Evolutionary conservation across 2,329 filamentous ascomycete species (phyloP), one percentile per base, ranked within the genome.

Genomic region (Conoideocrella luteorostrata): DNA sequence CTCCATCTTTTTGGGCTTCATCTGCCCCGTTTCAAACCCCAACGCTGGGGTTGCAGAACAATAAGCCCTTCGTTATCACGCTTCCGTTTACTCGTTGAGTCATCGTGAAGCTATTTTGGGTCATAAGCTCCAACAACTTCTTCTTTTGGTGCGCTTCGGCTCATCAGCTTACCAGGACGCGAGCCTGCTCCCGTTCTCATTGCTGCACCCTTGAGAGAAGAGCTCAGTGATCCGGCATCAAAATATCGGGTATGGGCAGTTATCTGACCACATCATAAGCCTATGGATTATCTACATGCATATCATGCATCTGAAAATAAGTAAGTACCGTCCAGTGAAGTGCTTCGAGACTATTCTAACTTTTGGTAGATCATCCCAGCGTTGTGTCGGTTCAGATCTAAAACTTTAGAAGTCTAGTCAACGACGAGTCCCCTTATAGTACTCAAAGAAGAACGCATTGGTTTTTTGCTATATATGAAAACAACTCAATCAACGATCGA

Each of bases 21-120:
- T 39, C 7, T 41, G 38, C 33, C 33, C 45, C 20, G 17, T 40
- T 32, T 29, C 38, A 20, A 41, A 64, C 71, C 74, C 74, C 71
- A 75, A 71, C 56, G 72, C 49, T 52, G 72, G 72, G 73, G 72
- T 73, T 49, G 55, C 54, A 50, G 58, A 54, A 53, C 56, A 70
- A 56, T 76, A 69, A 66, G 50, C 50, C 45, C 41, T n/a, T 20
- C 37, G 39, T 44, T 43, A 36, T 36, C 39, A 49, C 50, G 54
- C 56, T 55, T 59, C 53, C 46, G 41, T 53, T n/a, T 57, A 54
- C 50, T 46, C 13, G 36, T 32, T 39, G 41, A 41, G 38, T 48
- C 51, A 41, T 46, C 41, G 41, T 35, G 53, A 57, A 49, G 54
- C 53, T 45, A 54, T 39, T 24, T 45, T 34, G 41, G 52, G 50